A percentile compares a stretch with the other conserved stretches of the same genome.
Conservation (phyloP, 202 grass and related monocot species). For the Musa balbisiana region DNA sequence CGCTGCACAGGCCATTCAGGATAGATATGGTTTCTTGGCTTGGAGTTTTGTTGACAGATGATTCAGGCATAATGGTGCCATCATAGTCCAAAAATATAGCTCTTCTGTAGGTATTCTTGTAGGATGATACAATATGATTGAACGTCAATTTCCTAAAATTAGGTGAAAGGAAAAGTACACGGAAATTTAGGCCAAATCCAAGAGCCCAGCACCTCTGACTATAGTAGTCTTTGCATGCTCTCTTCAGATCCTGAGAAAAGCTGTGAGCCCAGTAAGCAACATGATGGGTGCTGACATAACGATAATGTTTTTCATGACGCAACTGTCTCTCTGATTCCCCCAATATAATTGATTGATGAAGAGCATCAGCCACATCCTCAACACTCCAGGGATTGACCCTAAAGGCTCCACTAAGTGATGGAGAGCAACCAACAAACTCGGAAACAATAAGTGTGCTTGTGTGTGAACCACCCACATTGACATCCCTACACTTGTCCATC, state of each 20-base stretch:
- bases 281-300: constrained; percentile 72
- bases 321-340: constrained; percentile 48
- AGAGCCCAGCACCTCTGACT: constrained; percentile 75
- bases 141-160: constrained; percentile 74
- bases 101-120: constrained; percentile 62
- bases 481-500: constrained; percentile 42
- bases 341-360: constrained; percentile 47
- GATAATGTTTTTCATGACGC: constrained; percentile 80
- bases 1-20: constrained; percentile 60
- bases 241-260: constrained; percentile 75
- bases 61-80: constrained; percentile 74
- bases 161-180: constrained; percentile 70
- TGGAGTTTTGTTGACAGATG: constrained; percentile 68
- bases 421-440: constrained; percentile 88
- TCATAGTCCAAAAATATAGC: constrained; percentile 87
- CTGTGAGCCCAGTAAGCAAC: constrained; percentile 69
- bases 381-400: constrained; percentile 87
- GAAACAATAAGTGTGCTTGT: constrained; percentile 85
- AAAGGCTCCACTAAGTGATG: constrained; percentile 85
- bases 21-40: constrained; percentile 49
- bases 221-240: constrained; percentile 85
- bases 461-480: constrained; percentile 22
- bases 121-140: constrained; percentile 53
- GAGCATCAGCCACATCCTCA: constrained; percentile 65
- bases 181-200: constrained; percentile 83